Base-by-base conservation (phyloP, 805 yeast genomes). In the Ogataea ganodermae region DNA sequence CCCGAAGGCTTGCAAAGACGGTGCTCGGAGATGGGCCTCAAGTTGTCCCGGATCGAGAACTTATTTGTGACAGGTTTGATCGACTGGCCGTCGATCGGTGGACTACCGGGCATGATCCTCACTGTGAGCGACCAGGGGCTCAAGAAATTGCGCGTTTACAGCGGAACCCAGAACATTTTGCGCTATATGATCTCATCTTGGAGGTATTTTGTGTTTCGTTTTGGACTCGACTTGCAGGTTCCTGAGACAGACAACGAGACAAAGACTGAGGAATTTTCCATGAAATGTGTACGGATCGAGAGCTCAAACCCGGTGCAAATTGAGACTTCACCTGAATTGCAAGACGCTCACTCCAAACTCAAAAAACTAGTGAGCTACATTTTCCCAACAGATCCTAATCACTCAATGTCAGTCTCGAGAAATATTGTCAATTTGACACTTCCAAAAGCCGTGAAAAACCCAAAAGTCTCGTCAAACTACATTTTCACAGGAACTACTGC, bases 1-100 rank as follows among this genome's bases (percentile, higher is more conserved):
- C 80, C 92, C 3, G 97, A 91, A 62, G 98, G 98, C 3, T 69
- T 89, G 0, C 99, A 92, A 63, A 71, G 99, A 58, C 69, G 79
- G 3, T 66, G 89, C 43, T 78, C 79, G 49, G 89, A 85, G 53
- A 73, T 78, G 52, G 79, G 80, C 37, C 62, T 83, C 21, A 73
- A 76, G 38, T 66, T 86, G 12, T 74, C 83, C 1, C 83, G 79
- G 51, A 65, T 89, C 26, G 74, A 78, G 40, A 79, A 81, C 30
- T 70, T 92, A 3, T 91, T 88, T 58, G 60, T 94, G 4, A 83
- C 96, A 0, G 99, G 99, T 2, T 71, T 70, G n/a, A 51, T 87
- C 9, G 66, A 76, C 45, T 92, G 97, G 97, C 64, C 76, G 5
- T 75, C 84, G n/a, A 69, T 89, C 2, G 89, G 96, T n/a, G 99